Percentiles rank a stretch among this genome's conserved stretches.
phyloP scores from a whole-genome alignment of 352 stramenopile genomes.

The Phytophthora niederhauseri region DNA sequence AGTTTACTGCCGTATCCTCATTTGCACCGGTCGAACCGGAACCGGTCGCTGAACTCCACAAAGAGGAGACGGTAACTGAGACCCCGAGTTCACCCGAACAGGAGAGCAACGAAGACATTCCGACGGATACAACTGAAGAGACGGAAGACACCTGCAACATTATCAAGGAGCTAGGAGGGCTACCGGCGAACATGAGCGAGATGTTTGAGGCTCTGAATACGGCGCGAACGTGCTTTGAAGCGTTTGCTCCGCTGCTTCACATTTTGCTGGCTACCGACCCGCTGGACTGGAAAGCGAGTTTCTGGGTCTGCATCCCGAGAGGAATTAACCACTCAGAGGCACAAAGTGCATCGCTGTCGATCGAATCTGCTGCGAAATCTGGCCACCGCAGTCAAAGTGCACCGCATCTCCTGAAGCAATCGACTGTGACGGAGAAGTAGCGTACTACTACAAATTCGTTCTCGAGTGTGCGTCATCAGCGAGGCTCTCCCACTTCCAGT shows the following conservation, averaged over 20 bases:
- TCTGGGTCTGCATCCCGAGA: slow-evolving; percentile 7
- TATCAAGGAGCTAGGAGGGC: background rate
- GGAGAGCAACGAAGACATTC: background rate
- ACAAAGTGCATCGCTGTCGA: background rate
- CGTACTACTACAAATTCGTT: background rate
- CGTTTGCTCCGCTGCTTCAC: slow-evolving; percentile 41
- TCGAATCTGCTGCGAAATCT: background rate
- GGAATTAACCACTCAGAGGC: background rate
- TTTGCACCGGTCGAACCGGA: background rate
- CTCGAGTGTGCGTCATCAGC: background rate
- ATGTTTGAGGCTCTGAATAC: slow-evolving; percentile 36
- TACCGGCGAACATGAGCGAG: slow-evolving; percentile 6
- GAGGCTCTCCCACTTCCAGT: background rate
- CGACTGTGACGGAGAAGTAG: background rate
- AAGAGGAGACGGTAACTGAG: background rate
- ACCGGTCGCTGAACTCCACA: background rate
- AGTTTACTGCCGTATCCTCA: background rate
- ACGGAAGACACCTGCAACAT: background rate
- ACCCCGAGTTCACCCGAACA: background rate
- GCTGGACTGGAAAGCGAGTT: slow-evolving; percentile 26
- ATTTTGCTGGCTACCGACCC: slow-evolving; percentile 32
- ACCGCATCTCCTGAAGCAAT: background rate
- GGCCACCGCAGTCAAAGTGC: background rate
- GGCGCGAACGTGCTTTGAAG: slow-evolving; percentile 10
- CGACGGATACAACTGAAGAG: background rate